Percentiles rank a stretch among this genome's conserved stretches.
Evolutionary conservation across 140 eudicot genomes (phyloP).

Genomic region (Ambrosia hybrid): DNA sequence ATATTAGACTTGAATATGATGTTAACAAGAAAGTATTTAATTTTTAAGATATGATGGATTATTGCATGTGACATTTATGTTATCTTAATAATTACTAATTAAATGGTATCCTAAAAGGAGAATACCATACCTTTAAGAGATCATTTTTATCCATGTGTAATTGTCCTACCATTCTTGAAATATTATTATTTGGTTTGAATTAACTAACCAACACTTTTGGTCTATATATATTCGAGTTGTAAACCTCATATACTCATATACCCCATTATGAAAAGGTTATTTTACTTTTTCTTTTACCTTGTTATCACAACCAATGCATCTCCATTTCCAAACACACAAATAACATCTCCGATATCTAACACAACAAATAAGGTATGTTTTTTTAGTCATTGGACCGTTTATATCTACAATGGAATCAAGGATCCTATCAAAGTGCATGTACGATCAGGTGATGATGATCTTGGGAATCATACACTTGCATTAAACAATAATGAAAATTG

Average conservation of each 20-base stretch:
- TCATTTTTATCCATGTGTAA: not conserved
- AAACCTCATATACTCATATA: not conserved
- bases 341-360: not conserved
- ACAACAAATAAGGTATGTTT: not conserved
- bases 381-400: conserved; percentile 5
- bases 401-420: conserved; percentile 1
- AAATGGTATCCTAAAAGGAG: too few species aligned
- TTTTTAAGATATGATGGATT: too few species aligned
- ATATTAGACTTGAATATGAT: too few species aligned
- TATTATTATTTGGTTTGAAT: too few species aligned
- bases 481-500: not conserved
- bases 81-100: too few species aligned
- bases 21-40: too few species aligned
- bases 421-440: conserved; percentile 10
- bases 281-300: conserved; percentile 16
- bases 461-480: conserved; percentile 18
- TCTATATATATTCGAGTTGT: not conserved
- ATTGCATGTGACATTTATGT: too few species aligned
- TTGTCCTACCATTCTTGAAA: too few species aligned
- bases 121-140: too few species aligned
- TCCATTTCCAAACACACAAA: conserved; percentile 12
- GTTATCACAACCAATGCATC: conserved; percentile 20
- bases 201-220: not conserved
- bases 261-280: not conserved
- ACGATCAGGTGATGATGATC: conserved; percentile 6